These are phyloP conservation scores for Triangularia setosa DNA, from an alignment of 2,329 filamentous ascomycete genomes.

Conservation along the genomic window DNA sequence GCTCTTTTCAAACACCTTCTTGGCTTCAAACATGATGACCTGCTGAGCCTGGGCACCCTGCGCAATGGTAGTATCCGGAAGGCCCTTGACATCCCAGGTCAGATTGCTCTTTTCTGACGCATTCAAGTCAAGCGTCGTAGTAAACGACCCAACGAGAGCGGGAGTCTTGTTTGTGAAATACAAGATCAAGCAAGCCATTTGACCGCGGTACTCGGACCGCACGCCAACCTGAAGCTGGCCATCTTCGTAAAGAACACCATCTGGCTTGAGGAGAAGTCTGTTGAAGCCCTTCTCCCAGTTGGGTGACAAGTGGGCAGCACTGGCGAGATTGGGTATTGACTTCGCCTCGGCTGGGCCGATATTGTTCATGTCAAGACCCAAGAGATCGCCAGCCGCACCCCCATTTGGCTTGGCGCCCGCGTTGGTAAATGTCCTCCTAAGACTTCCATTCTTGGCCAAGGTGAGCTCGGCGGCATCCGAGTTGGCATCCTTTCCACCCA, in stretches of 20 bases:
- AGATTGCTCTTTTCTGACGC: constrained; percentile 61
- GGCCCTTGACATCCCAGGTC: constrained; percentile 80
- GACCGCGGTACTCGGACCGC: constrained; percentile 89
- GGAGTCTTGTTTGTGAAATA: constrained; percentile 96
- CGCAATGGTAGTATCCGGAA: constrained; percentile 77
- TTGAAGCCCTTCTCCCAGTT: constrained; percentile 93
- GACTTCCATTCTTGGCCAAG: constrained; percentile 73
- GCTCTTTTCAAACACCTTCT: constrained; percentile 72
- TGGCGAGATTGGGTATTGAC: constrained; percentile 74
- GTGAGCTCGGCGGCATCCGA: constrained; percentile 73
- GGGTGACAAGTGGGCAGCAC: constrained; percentile 85
- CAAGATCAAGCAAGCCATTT: constrained; percentile 89
- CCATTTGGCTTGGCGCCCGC: constrained; percentile 37
- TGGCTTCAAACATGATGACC: constrained; percentile 90
- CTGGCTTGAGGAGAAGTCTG: constrained; percentile 69
- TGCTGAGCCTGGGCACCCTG: constrained; percentile 80
- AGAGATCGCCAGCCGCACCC: constrained; percentile 60
- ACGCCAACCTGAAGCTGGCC: constrained; percentile 89
- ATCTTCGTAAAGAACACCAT: constrained; percentile 93
- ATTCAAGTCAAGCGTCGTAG: constrained; percentile 85
- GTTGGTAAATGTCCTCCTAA: constrained; percentile 78
- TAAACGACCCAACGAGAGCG: constrained; percentile 81
- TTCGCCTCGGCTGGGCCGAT: constrained; percentile 55
- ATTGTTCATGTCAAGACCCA: constrained; percentile 74
- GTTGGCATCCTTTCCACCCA: constrained; percentile 95